A percentile compares a stretch with the other conserved stretches of the same genome.
Evolutionary conservation across 331 rosid species (phyloP).

Genomic region (Dryas integrifolia): DNA sequence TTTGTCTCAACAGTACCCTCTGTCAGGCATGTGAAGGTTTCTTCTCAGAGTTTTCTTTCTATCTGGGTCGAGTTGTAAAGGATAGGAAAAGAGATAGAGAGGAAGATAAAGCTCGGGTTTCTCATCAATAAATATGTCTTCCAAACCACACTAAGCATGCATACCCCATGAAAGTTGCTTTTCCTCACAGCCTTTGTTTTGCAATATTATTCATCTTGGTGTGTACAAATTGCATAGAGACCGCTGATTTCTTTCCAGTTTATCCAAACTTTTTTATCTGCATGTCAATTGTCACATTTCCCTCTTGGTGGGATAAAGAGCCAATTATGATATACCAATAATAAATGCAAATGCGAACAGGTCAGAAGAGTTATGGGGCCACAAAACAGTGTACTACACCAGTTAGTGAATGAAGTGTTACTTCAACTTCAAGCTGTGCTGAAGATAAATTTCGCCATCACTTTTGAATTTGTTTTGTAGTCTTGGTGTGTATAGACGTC

Average conservation of each 20-base stretch:
- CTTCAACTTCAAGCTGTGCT: background rate
- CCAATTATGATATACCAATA: background rate
- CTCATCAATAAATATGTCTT: background rate
- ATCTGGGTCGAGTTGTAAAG: background rate
- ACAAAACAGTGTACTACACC: conserved; percentile 1
- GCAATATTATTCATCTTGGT: background rate
- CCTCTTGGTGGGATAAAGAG: background rate
- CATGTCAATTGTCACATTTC: conserved; percentile 4
- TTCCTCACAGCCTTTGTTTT: conserved; percentile 2
- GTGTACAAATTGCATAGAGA: background rate
- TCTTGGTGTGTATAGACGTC: background rate
- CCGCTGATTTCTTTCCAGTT: conserved; percentile 7
- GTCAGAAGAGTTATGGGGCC: conserved; percentile 13
- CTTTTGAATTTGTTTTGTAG: background rate
- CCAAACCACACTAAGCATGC: background rate
- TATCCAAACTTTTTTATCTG: background rate
- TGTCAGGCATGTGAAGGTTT: conserved; percentile 1
- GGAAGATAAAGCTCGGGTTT: conserved; percentile 11
- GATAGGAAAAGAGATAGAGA: background rate
- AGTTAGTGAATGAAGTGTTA: conserved; percentile 3
- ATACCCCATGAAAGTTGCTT: background rate
- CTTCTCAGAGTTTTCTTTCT: background rate
- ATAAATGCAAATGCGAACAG: conserved; percentile 15
- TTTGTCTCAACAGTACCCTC: background rate
- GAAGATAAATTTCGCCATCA: conserved; percentile 35